phyloP scores from a whole-genome alignment of 495 filamentous ascomycete genomes.

The Podospora pseudoanserina region DNA sequence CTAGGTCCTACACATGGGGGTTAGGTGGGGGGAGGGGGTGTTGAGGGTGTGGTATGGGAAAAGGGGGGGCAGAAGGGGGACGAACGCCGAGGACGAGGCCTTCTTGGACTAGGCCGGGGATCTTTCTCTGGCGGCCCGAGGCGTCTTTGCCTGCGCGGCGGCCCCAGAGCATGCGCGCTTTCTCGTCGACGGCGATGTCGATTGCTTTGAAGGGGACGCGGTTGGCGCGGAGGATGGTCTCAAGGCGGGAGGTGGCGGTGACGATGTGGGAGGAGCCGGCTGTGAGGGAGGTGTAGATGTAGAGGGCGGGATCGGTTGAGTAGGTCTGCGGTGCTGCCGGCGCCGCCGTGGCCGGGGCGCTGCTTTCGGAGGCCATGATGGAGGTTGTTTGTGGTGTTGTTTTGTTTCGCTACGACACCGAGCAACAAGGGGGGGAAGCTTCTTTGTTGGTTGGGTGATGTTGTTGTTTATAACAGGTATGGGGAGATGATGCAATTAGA shows the following conservation, averaged over 20 bases:
- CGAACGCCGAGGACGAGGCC: conserved; percentile 79
- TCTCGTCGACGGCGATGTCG: conserved; percentile 89
- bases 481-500: background rate
- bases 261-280: conserved; percentile 94
- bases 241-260: conserved; percentile 89
- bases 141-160: conserved; percentile 64
- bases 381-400: conserved; percentile 4
- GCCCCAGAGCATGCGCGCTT: conserved; percentile 86
- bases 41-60: conserved; percentile 5
- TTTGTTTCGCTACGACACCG: conserved; percentile 7
- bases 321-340: conserved; percentile 40
- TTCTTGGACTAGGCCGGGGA: conserved; percentile 86
- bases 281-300: conserved; percentile 93
- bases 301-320: conserved; percentile 75
- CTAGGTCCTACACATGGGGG: conserved; percentile 62
- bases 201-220: conserved; percentile 86
- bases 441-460: background rate
- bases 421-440: background rate
- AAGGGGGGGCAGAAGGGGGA: conserved; percentile 1
- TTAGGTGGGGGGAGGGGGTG: background rate
- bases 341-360: conserved; percentile 19
- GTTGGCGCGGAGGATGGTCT: conserved; percentile 95
- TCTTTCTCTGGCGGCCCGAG: conserved; percentile 64
- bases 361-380: conserved; percentile 49
- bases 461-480: background rate